Evolutionary conservation across 2,329 filamentous ascomycete genomes (phyloP), one percentile per base, ranked within the genome.

Genomic region (Cercospora sp.): DNA sequence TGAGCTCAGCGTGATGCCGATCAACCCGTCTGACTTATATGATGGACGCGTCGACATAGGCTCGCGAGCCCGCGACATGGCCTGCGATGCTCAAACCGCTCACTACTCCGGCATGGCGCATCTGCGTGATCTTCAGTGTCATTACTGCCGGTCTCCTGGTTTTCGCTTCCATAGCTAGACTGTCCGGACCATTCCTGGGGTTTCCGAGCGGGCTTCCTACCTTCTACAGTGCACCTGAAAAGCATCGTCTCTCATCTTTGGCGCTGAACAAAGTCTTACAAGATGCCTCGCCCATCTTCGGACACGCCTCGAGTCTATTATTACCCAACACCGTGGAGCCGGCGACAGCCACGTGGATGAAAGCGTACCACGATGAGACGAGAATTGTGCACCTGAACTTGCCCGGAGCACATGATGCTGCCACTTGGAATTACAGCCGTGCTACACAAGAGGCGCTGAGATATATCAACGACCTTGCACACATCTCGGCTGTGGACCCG

Each of bases 391-490:
- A 82, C 18, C 79, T 86, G 74, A 85, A 83, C 70, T 82, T 86
- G 45, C 84, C 84, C 2, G 84, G 84, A 1, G 81, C 79, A 3
- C 84, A 86, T 74, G 84, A 86, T 72, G 79, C 80, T 3, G 80
- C 82, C 2, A 85, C 84, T 0, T 86, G 84, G 84, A 85, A 85
- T 73, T 86, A 85, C 71, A 80, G 77, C 10, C 75, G 77, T 26
- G 75, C 76, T 0, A 84, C 81, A 0, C 82, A 84, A 70, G 73
- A 82, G 42, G 66, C 75, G 1, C 74, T 85, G 3, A 58, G 74
- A 3, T 77, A 77, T 26, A 76, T 84, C 36, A 83, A 82, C 7
- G 74, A 78, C 13, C 78, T 83, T 45, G 80, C 79, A 57, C 77
- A 79, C 26, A 74, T 77, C 18, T 67, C 71, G 3, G 73, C 76